Conservation (phyloP, 352 stramenopile species). For the Pythium pectinolyticum region DNA sequence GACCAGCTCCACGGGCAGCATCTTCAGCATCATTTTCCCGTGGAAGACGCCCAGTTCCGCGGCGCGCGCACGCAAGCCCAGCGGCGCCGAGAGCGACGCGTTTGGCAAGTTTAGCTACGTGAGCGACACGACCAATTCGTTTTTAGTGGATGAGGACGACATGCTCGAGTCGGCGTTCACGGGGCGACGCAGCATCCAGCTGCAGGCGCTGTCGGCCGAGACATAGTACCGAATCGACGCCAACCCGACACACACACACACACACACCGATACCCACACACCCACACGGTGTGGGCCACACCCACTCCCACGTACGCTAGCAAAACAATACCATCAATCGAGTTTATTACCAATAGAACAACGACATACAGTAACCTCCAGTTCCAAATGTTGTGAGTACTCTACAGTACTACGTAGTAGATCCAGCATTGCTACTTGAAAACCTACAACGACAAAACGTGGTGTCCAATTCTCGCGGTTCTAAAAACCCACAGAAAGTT, state of each 20-base stretch:
- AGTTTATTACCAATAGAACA: no score
- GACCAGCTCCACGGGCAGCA: conserved; percentile 71
- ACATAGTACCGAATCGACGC: conserved; percentile 34
- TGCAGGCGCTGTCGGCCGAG: conserved; percentile 80
- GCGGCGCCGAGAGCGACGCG: conserved; percentile 53
- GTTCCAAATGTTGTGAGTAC: no score
- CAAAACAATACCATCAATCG: not conserved
- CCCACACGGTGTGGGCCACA: not conserved
- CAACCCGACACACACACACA: not conserved
- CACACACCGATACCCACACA: not conserved
- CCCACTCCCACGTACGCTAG: conserved; percentile 16
- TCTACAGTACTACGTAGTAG: no score
- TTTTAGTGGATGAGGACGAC: conserved; percentile 87
- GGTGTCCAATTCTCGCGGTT: no score
- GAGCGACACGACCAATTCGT: conserved; percentile 87
- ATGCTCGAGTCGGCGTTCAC: conserved; percentile 87
- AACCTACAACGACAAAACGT: no score
- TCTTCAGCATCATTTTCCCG: conserved; percentile 83
- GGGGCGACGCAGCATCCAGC: conserved; percentile 73
- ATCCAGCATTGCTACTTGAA: no score
- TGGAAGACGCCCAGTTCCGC: conserved; percentile 64
- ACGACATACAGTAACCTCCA: no score
- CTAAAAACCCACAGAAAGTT: no score
- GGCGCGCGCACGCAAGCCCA: conserved; percentile 48
- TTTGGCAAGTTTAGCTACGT: conserved; percentile 90